These are phyloP conservation scores for Arabidopsis hybrid DNA, from an alignment of 441 rosid species.

Conservation along the genomic window DNA sequence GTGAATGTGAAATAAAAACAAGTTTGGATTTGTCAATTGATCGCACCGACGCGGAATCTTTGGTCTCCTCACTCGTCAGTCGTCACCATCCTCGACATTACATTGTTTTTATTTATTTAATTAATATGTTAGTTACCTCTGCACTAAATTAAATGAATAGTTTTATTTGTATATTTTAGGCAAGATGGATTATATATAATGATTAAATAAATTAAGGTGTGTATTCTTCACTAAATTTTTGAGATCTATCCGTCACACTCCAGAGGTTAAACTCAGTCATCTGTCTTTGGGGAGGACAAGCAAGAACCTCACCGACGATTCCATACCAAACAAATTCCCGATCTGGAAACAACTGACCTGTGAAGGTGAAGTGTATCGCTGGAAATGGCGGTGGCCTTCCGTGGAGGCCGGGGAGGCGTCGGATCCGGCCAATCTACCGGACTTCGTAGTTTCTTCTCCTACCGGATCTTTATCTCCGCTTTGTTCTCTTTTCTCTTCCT, in stretches of 20 bases:
- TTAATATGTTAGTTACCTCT: conserved; percentile 20
- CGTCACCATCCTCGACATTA: neutral
- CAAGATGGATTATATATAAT: neutral
- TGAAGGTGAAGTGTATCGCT: conserved; percentile 24
- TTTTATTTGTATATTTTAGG: neutral
- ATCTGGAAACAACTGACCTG: conserved; percentile 18
- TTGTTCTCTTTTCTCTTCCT: conserved; percentile 83
- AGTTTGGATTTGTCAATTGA: neutral
- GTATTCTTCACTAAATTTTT: conserved; percentile 39
- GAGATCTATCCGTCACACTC: conserved; percentile 49
- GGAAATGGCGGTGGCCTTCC: conserved; percentile 77
- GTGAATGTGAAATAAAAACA: neutral
- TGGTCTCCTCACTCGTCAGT: conserved; percentile 1
- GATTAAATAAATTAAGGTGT: conserved; percentile 4
- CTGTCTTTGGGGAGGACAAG: neutral
- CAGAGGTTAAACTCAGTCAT: conserved; percentile 32
- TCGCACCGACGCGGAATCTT: conserved; percentile 41
- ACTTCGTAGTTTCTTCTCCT: conserved; percentile 70
- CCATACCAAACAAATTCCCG: conserved; percentile 1
- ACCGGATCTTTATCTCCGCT: conserved; percentile 85
- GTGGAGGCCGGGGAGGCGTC: conserved; percentile 70
- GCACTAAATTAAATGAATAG: conserved; percentile 17
- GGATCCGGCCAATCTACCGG: conserved; percentile 54
- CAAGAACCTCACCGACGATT: conserved; percentile 30
- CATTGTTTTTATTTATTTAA: neutral